phyloP scores from a whole-genome alignment of 2,329 filamentous ascomycete genomes.

The Drechslerella coelobrocha region DNA sequence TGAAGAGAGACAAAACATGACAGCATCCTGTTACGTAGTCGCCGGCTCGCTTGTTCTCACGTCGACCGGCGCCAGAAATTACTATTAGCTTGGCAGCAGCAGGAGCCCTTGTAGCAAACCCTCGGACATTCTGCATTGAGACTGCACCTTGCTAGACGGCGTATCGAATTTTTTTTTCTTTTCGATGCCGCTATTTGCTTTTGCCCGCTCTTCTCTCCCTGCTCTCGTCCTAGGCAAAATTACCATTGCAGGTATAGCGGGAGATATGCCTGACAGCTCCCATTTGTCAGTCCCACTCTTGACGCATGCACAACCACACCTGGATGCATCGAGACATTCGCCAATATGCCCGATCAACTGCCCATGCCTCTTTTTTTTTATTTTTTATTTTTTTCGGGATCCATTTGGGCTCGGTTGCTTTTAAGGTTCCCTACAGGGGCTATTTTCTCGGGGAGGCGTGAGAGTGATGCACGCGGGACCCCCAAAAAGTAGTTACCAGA shows the following conservation, averaged over 20 bases:
- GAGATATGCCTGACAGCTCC: constrained; percentile 50
- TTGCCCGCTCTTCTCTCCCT: constrained; percentile 19
- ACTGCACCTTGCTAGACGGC: constrained; percentile 45
- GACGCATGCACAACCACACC: background rate
- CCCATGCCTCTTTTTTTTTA: constrained; percentile 28
- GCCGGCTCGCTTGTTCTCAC: constrained; percentile 45
- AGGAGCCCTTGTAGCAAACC: constrained; percentile 37
- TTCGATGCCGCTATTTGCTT: constrained; percentile 27
- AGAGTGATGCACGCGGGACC: constrained; percentile 33
- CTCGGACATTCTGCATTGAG: constrained; percentile 50
- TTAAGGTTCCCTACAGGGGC: constrained; percentile 48
- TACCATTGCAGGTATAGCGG: constrained; percentile 39
- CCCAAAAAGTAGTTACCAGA: constrained; percentile 14
- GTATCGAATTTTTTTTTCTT: constrained; percentile 44
- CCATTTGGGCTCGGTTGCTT: constrained; percentile 47
- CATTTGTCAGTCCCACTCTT: constrained; percentile 41
- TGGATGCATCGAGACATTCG: constrained; percentile 1
- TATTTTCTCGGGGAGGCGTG: constrained; percentile 46
- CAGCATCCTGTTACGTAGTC: constrained; percentile 51
- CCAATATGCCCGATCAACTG: constrained; percentile 34
- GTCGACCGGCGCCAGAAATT: constrained; percentile 40
- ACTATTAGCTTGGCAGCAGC: constrained; percentile 39
- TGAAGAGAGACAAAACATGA: constrained; percentile 33
- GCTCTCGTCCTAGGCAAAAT: constrained; percentile 49
- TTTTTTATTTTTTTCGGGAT: constrained; percentile 48